Evolutionary conservation across 163 green algal species (phyloP).

Genomic region (Prototheca wickerhamii): DNA sequence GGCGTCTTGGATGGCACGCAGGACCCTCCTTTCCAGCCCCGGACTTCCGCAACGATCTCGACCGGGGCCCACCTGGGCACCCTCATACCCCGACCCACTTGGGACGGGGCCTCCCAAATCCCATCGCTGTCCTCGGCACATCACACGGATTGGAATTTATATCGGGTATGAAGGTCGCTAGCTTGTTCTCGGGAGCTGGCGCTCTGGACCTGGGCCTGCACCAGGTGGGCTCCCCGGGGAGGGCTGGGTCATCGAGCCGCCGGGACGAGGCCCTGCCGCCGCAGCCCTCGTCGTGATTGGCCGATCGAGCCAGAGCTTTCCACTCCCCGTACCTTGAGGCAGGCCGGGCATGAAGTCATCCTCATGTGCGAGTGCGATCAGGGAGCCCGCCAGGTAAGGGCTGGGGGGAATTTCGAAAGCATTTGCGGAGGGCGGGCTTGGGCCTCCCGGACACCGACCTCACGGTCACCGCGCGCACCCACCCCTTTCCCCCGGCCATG

Average conservation of each 20-base stretch:
- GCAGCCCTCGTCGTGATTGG: no score
- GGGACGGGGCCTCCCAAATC: no score
- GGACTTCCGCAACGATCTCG: no score
- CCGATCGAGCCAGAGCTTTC: conserved; percentile 1
- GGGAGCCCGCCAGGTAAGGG: conserved; percentile 61
- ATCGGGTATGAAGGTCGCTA: conserved; percentile 47
- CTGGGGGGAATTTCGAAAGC: no score
- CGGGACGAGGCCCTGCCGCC: no score
- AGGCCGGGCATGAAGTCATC: conserved; percentile 82
- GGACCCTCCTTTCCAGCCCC: no score
- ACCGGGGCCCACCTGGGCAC: no score
- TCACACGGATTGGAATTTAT: background rate
- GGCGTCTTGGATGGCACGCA: no score
- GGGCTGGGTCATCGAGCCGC: no score
- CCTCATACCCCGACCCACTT: no score
- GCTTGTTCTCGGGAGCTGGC: conserved; percentile 66
- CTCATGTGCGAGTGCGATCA: conserved; percentile 75
- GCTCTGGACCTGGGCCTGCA: conserved; percentile 73
- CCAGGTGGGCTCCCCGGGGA: conserved; percentile 30
- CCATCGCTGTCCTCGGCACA: background rate
- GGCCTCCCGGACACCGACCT: background rate
- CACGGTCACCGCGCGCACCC: background rate
- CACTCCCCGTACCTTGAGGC: no score
- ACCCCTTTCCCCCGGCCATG: background rate
- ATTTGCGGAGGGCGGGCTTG: no score